Base-by-base conservation (phyloP, 352 stramenopile genomes). In the Globisporangium recalcitrans region DNA sequence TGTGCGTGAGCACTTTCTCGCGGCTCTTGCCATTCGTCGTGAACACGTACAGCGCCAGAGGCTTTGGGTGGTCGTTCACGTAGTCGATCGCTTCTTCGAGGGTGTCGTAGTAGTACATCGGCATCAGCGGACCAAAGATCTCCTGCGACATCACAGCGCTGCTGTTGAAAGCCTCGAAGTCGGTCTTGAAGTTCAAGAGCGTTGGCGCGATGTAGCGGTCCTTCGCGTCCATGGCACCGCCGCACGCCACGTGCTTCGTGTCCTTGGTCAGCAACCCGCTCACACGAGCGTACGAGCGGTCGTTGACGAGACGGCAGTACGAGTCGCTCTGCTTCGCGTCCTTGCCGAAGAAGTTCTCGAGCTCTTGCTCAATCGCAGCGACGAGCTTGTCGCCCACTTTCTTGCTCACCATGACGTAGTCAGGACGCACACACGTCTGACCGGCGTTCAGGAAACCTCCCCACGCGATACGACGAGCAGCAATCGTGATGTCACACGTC, bases 41-140 rank as follows among this genome's bases (percentile, higher is more conserved):
- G 71, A 98, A 98, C 11, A 90, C 52, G 62, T 98, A 98, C 8
- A 97, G 72, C 19, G 88, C 72, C 7, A 98, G 74, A 6, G 92
- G 91, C 59, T 94, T 96, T 4, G 85, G 69, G 26, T 66, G 68
- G 26, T 44, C 22, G 27, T 56, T 72, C 32, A 87, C 62, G 36
- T 77, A 77, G 52, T 58, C 62, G 32, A 85, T 73, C 5, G 77
- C 48, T 19, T 66, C 55, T 6, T 73, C 51, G 22, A 85, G 51
- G 26, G 77, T 48, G 36, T 62, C 71, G 62, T 88, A 92, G 68
- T 91, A 93, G 38, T 95, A 75, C 44, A 99, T 91, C 1, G 96
- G 91, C 51, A 99, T 65, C 44, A 99, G 60, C 2, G 96, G 96
- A 3, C 96, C 96, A 74, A 99, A 99, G 32, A 99, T 93, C 73